These are phyloP conservation scores for Dunaliella primolecta DNA, from an alignment of 139 green algal genomes.

Conservation along the genomic window DNA sequence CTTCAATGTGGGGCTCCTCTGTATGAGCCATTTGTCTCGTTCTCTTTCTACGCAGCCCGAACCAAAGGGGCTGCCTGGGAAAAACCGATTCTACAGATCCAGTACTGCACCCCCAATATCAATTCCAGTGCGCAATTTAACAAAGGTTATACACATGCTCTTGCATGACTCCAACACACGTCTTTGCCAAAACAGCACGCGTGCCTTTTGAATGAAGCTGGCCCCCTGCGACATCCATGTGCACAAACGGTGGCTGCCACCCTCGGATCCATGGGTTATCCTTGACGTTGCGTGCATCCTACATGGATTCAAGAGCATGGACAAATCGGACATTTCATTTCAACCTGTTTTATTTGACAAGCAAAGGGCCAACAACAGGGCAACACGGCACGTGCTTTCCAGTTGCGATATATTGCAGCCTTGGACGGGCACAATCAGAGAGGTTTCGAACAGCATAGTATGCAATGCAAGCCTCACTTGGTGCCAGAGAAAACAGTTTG, in stretches of 20 bases:
- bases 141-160: not conserved
- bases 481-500: too few relatives aligned
- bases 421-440: not conserved
- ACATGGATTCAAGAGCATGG: too few relatives aligned
- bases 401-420: not conserved
- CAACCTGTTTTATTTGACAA: too few relatives aligned
- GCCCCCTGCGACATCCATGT: slow-evolving; percentile 17
- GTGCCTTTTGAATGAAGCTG: slow-evolving; percentile 48
- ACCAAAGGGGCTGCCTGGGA: not conserved
- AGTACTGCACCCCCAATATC: not conserved
- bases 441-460: too few relatives aligned
- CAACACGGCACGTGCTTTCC: not conserved
- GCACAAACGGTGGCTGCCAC: slow-evolving; percentile 27
- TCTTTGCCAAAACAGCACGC: too few relatives aligned
- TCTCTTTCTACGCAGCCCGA: not conserved
- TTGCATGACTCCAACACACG: not conserved
- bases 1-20: too few relatives aligned
- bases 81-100: too few relatives aligned
- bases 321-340: too few relatives aligned
- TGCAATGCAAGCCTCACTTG: slow-evolving; percentile 10
- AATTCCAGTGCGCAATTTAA: not conserved
- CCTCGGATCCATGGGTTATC: slow-evolving; percentile 31
- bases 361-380: too few relatives aligned
- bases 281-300: slow-evolving; percentile 17
- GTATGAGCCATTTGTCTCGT: not conserved